A percentile compares a stretch with the other conserved stretches of the same genome.
Conservation (phyloP, 129 eudicot genomes). For the Saussurea involucrata region DNA sequence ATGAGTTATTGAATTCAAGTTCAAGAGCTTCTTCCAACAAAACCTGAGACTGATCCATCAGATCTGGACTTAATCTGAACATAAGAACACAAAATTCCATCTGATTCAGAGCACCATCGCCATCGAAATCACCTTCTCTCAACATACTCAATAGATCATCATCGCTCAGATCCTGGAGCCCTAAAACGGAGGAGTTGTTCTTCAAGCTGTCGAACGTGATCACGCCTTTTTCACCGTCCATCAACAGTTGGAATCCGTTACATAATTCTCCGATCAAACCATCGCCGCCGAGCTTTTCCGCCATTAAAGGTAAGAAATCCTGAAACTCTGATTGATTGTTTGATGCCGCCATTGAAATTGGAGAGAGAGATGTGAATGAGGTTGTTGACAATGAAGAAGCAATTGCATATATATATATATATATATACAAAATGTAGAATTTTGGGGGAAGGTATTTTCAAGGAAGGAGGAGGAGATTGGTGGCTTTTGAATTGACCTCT, state of each 20-base stretch:
- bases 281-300: conserved; percentile 78
- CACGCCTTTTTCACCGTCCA: conserved; percentile 65
- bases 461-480: conserved; percentile 6
- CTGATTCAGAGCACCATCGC: conserved; percentile 71
- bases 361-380: neutral
- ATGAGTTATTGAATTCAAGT: conserved; percentile 24
- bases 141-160: conserved; percentile 64
- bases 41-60: conserved; percentile 69
- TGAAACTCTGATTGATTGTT: conserved; percentile 40
- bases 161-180: conserved; percentile 59
- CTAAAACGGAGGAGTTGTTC: conserved; percentile 51
- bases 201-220: conserved; percentile 82
- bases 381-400: neutral
- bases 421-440: conserved; percentile 8
- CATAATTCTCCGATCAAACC: conserved; percentile 75
- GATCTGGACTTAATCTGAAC: conserved; percentile 82
- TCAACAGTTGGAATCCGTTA: conserved; percentile 60
- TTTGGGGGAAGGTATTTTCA: conserved; percentile 15
- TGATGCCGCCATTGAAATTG: conserved; percentile 32
- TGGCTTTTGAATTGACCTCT: conserved; percentile 12
- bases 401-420: neutral
- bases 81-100: conserved; percentile 90
- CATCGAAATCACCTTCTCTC: conserved; percentile 73
- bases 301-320: conserved; percentile 68
- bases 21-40: conserved; percentile 66